These are phyloP conservation scores for Ciborinia camelliae DNA, from an alignment of 2,329 filamentous ascomycete genomes.

Conservation along the genomic window DNA sequence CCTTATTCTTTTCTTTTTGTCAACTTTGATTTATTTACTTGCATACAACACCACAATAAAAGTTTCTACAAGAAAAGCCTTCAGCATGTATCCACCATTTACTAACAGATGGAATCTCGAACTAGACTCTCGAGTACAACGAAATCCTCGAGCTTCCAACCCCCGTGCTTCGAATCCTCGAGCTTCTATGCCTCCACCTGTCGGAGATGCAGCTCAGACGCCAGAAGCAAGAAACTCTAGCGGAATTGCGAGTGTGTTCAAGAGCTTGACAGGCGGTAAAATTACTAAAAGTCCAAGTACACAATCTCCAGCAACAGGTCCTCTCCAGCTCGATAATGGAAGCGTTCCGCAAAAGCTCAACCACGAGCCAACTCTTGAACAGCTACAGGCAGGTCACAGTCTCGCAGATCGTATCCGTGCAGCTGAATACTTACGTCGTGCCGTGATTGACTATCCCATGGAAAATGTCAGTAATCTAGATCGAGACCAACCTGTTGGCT, in stretches of 20 bases:
- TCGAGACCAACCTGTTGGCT: neutral
- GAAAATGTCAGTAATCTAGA: slow-evolving; percentile 31
- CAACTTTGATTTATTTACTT: slow-evolving; percentile 6
- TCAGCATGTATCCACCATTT: slow-evolving; percentile 12
- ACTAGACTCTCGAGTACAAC: slow-evolving; percentile 16
- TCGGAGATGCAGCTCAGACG: slow-evolving; percentile 54
- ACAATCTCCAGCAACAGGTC: slow-evolving; percentile 39
- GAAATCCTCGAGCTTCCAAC: slow-evolving; percentile 14
- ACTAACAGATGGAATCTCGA: slow-evolving; percentile 12
- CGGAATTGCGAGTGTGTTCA: slow-evolving; percentile 61
- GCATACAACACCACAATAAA: neutral
- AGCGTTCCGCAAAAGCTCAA: slow-evolving; percentile 42
- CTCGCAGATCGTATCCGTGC: slow-evolving; percentile 54
- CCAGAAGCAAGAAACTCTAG: slow-evolving; percentile 54
- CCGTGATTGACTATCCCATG: slow-evolving; percentile 57
- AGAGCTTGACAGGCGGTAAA: slow-evolving; percentile 55
- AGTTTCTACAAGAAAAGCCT: neutral
- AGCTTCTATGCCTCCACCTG: slow-evolving; percentile 56
- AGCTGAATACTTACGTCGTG: slow-evolving; percentile 53
- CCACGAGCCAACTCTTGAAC: slow-evolving; percentile 53
- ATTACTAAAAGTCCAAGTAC: slow-evolving; percentile 49
- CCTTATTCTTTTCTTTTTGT: neutral
- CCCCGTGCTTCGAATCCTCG: slow-evolving; percentile 29
- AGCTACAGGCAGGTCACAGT: slow-evolving; percentile 50
- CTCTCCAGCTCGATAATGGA: slow-evolving; percentile 44